Percentiles rank a stretch among this genome's conserved stretches.
These are phyloP conservation scores for Berberis thunbergii DNA, from an alignment of 164 flowering plant genomes.

Conservation along the genomic window DNA sequence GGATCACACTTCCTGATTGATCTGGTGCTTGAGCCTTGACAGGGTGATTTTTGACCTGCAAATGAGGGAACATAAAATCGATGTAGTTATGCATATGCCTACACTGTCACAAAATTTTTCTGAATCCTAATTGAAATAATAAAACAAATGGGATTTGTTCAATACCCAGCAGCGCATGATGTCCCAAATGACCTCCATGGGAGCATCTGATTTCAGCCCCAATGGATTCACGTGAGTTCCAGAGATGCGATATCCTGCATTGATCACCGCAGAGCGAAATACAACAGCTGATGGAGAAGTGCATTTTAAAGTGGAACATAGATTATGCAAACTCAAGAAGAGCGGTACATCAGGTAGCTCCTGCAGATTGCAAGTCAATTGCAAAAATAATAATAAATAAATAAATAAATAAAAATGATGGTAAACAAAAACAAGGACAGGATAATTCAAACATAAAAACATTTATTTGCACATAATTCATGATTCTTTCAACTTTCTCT, in stretches of 20 bases:
- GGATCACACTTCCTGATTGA: slow-evolving; percentile 38
- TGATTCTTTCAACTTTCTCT: too few relatives aligned
- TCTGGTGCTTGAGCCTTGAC: slow-evolving; percentile 67
- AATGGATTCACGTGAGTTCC: slow-evolving; percentile 87
- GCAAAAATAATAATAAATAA: not conserved
- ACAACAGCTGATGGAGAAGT: slow-evolving; percentile 92
- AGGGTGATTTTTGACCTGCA: slow-evolving; percentile 54
- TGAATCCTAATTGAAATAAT: not conserved
- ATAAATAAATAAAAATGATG: too few relatives aligned
- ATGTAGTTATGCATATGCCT: not conserved
- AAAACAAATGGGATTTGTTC: slow-evolving; percentile 5
- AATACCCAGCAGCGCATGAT: slow-evolving; percentile 99
- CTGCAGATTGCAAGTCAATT: slow-evolving; percentile 31
- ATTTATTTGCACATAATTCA: too few relatives aligned
- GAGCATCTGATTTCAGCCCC: slow-evolving; percentile 92
- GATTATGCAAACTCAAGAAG: slow-evolving; percentile 81
- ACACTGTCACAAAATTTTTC: not conserved
- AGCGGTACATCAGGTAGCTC: slow-evolving; percentile 92
- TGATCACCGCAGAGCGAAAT: slow-evolving; percentile 89
- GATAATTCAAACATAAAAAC: too few relatives aligned
- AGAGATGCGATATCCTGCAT: slow-evolving; percentile 92
- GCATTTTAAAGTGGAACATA: slow-evolving; percentile 86
- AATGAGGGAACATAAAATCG: slow-evolving; percentile 1
- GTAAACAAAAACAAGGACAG: not conserved
- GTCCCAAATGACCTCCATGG: slow-evolving; percentile 97